phyloP scores from a whole-genome alignment of 2,329 filamentous ascomycete genomes.

The Colletotrichum siamense region DNA sequence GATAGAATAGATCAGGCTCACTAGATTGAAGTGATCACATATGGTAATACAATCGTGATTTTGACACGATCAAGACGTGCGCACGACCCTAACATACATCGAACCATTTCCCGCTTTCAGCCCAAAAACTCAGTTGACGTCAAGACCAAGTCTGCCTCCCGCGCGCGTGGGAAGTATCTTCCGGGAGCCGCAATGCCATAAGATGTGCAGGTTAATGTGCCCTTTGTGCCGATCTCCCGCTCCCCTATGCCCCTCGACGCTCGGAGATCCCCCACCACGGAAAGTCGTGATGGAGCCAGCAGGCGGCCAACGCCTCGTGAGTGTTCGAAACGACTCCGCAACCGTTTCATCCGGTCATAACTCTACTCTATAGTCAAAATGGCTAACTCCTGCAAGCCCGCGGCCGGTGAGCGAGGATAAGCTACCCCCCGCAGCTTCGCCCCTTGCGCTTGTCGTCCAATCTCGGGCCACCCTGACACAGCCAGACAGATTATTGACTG shows the following conservation, averaged over 20 bases:
- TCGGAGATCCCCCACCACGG: neutral
- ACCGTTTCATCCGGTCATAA: conserved; percentile 12
- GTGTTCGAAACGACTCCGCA: conserved; percentile 10
- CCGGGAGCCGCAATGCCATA: neutral
- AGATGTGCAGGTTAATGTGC: neutral
- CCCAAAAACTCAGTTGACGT: neutral
- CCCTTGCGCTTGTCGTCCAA: neutral
- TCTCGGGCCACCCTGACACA: neutral
- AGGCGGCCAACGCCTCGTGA: neutral
- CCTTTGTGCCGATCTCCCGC: conserved; percentile 7
- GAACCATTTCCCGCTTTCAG: neutral
- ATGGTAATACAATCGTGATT: neutral
- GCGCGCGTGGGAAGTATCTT: neutral
- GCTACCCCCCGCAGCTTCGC: neutral
- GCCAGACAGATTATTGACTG: neutral
- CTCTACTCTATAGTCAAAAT: neutral
- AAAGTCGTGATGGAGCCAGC: neutral
- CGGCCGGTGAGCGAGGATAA: neutral
- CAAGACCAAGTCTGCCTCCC: neutral
- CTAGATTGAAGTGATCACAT: neutral
- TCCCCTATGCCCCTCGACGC: neutral
- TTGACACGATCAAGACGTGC: neutral
- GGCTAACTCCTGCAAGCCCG: neutral
- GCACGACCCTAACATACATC: neutral
- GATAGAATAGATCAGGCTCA: neutral